These are phyloP conservation scores for Phoma sp. DNA, from an alignment of 2,329 filamentous ascomycete species.

Conservation along the genomic window DNA sequence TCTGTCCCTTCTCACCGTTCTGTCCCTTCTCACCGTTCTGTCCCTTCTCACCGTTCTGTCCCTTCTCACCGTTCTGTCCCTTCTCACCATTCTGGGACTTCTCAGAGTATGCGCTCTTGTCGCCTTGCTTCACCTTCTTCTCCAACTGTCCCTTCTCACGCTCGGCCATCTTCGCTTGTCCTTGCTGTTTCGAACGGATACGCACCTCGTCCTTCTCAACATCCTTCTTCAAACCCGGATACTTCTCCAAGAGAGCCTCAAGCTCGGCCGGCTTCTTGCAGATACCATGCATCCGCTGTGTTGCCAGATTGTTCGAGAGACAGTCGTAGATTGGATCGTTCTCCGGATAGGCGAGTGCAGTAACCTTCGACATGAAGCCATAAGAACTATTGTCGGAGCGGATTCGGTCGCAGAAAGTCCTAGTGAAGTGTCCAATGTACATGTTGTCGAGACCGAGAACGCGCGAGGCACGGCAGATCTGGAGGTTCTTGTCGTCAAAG, in stretches of 20 bases:
- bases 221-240: too few relatives aligned
- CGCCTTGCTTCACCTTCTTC: too few relatives aligned
- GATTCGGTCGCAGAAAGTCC: constrained; percentile 34
- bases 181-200: too few relatives aligned
- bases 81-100: too few relatives aligned
- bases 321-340: constrained; percentile 40
- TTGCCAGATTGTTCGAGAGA: constrained; percentile 33
- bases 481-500: constrained; percentile 29
- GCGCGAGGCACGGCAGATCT: constrained; percentile 32
- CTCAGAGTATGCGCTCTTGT: too few relatives aligned
- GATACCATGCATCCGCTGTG: constrained; percentile 6
- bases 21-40: too few relatives aligned
- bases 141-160: too few relatives aligned
- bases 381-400: constrained; percentile 21
- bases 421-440: constrained; percentile 42
- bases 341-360: constrained; percentile 16
- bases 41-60: too few relatives aligned
- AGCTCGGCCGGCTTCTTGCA: constrained; percentile 1
- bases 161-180: too few relatives aligned
- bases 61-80: too few relatives aligned
- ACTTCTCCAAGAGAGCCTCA: constrained; percentile 2
- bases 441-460: constrained; percentile 34
- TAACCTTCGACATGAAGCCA: constrained; percentile 29
- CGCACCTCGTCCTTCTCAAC: too few relatives aligned
- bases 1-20: too few relatives aligned